These are phyloP conservation scores for Trichoderma reesei DNA, from an alignment of 495 filamentous ascomycete species.

Conservation along the genomic window DNA sequence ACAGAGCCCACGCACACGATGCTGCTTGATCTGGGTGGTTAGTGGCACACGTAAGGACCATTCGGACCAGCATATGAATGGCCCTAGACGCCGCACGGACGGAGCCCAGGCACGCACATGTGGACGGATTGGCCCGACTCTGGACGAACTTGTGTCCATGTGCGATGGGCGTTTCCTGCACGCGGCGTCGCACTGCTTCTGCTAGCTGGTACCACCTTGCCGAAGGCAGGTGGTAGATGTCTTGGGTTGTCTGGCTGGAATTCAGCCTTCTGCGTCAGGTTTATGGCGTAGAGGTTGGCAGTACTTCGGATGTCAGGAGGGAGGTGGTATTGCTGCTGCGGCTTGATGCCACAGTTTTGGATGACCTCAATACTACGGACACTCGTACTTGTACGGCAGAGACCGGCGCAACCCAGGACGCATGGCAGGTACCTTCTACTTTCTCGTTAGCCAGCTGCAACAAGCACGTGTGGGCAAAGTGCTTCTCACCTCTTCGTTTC, in stretches of 20 bases:
- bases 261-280: background rate
- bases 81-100: background rate
- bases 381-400: background rate
- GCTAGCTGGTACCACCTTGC: background rate
- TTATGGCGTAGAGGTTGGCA: background rate
- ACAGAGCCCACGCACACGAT: no score
- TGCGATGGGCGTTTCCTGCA: background rate
- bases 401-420: no score
- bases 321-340: no score
- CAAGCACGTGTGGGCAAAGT: background rate
- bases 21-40: no score
- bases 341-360: no score
- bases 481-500: background rate
- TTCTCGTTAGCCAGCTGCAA: background rate
- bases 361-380: no score
- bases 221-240: background rate
- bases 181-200: background rate
- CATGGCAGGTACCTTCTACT: no score
- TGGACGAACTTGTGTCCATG: background rate
- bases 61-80: no score
- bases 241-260: no score
- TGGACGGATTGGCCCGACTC: background rate
- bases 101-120: background rate
- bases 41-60: no score
- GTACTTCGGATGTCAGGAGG: background rate